Evolutionary conservation across 345 rosid genomes (phyloP).

Genomic region (Moricandia moricandioides): DNA sequence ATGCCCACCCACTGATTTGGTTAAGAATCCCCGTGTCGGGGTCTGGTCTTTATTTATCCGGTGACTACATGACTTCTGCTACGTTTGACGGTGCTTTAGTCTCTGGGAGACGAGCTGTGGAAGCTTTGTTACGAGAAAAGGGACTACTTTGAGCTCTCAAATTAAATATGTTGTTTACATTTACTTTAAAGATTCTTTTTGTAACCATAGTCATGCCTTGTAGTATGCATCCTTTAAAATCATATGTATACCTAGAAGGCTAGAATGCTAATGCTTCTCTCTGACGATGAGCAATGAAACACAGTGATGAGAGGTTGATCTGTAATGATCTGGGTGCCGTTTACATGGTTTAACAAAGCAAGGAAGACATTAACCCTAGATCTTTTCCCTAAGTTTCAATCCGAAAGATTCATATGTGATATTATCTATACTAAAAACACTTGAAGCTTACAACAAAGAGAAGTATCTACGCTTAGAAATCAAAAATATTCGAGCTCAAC

Average conservation of each 20-base stretch:
- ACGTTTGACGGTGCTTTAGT: constrained; percentile 92
- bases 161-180: background rate
- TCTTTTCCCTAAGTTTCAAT: background rate
- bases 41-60: constrained; percentile 57
- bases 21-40: constrained; percentile 47
- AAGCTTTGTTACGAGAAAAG: constrained; percentile 54
- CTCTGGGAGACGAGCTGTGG: constrained; percentile 80
- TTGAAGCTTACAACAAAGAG: background rate
- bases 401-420: background rate
- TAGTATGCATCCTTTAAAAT: background rate
- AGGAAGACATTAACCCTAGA: background rate
- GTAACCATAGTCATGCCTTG: background rate
- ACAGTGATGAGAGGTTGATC: background rate
- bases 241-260: background rate
- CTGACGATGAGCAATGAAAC: background rate
- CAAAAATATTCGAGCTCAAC: background rate
- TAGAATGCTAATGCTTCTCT: background rate
- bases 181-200: constrained; percentile 3
- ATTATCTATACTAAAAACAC: background rate
- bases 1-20: constrained; percentile 68
- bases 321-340: background rate
- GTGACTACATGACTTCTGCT: constrained; percentile 76
- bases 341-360: background rate
- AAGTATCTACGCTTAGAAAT: background rate
- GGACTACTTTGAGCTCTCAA: background rate